Base-by-base conservation (phyloP, 306 rosid species). In the Cucurbita pepo region DNA sequence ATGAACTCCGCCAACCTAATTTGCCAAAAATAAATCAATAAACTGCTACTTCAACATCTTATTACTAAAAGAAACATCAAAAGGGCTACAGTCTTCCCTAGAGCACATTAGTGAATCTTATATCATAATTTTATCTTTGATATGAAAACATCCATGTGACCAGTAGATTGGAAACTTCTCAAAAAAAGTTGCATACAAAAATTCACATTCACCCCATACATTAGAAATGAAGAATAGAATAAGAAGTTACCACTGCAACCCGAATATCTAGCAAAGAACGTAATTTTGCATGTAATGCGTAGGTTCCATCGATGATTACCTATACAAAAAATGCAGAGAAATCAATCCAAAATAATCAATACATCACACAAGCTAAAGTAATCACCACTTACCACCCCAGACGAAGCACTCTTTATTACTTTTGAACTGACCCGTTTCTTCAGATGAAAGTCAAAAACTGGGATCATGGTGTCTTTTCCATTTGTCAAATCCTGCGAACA, bases 1-100 rank as follows among this genome's bases (percentile, higher is more conserved):
- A 86, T 94, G 97, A 81, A 94, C 96, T 56, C 99, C 99, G 50
- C 99, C 99, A 79, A 94, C 99, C 99, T 94, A 88, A 57, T 79
- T 71, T 48, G 59, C 71, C 56, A 84, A 82, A 85, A 79, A 76
- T 60, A 44, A 76, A 10, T 55, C 73, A 11, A 67, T 10, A 69
- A 76, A 72, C 55, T 12, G 37, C 47, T 53, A 67, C 64, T 78
- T 63, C 56, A 79, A 65, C 61, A 43, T 76, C 56, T 19, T 30
- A 40, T 21, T 65, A 85, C 77, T 56, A 30, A 43, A 8, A 44
- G 61, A 71, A 48, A 79, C 72, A 62, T 58, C 63, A 59, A 63
- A 15, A 30, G 77, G 78, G 75, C 57, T 65, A 47, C 4, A 12
- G 25, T 18, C 0, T 52, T 69, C 44, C 51, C 58, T 8, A 61